Base-by-base conservation (phyloP, 495 filamentous ascomycete species). In the Pyrenula aspistea region DNA sequence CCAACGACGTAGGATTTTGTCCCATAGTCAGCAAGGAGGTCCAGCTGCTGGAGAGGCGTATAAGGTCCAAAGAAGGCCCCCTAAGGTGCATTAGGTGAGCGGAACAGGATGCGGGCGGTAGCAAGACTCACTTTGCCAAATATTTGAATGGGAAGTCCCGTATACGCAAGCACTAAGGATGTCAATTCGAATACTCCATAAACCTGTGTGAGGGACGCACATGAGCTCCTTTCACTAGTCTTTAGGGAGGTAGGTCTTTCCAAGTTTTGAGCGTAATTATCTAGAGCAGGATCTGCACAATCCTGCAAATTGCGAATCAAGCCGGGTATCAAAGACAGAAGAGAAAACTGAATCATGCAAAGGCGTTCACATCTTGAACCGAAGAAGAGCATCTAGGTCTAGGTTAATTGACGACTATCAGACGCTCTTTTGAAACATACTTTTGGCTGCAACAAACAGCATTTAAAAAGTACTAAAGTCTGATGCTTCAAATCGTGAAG, bases 1-100 rank as follows among this genome's bases (percentile, higher is more conserved):
- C 93, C 93, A 57, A 97, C 93, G 47, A 98, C 86, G 65, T 97
- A 97, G 10, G 91, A 95, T 71, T 94, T 97, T 15, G 94, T 98
- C 19, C 88, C 91, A 59, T 90, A 81, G 67, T 98, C 93, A 52
- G 93, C 91, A 22, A 98, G 80, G 56, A 96, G 73, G 71, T 98
- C 93, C 55, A 98, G 82, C 70, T 96, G 91, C 68, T 98, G 93
- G 22, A 98, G 71, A 20, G 93, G 93, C 1, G 94, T 98, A 71
- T 98, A 98, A 0, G 93, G 93, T 1, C 93, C 92, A 66, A 97
- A 96, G 60, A 98, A 79, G 67, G 89, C 91, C 53, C 93, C 93
- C 84, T 91, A 57, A 2, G 54, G 55, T 19, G 55, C 11, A 49
- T n/a, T n/a, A 54, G 20, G 54, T 75, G 60, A 71, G 63, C 53